Evolutionary conservation across 2,329 filamentous ascomycete species (phyloP).

Genomic region (Ceratocystis diversiconidia): DNA sequence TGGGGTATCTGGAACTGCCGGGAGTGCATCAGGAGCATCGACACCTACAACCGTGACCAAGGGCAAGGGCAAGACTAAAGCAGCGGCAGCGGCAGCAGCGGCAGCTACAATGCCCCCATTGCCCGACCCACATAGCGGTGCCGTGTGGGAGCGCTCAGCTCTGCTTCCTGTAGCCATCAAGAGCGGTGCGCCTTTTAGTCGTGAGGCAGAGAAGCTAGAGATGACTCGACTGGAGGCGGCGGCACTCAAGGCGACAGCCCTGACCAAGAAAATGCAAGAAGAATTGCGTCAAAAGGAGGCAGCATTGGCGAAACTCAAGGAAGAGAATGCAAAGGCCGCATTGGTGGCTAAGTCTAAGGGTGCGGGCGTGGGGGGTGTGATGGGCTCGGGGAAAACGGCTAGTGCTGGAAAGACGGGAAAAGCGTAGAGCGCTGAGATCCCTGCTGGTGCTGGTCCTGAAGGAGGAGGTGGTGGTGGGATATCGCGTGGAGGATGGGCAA

Average conservation of each 20-base stretch:
- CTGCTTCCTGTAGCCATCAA: constrained; percentile 57
- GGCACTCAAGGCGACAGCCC: constrained; percentile 46
- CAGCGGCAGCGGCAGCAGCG: constrained; percentile 22
- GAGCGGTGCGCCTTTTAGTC: constrained; percentile 58
- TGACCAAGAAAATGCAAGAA: constrained; percentile 43
- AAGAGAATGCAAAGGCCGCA: constrained; percentile 37
- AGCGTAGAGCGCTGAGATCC: constrained; percentile 11
- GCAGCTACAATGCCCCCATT: constrained; percentile 26
- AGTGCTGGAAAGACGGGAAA: constrained; percentile 1
- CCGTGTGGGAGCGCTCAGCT: constrained; percentile 52
- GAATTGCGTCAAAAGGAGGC: constrained; percentile 52
- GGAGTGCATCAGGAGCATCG: constrained; percentile 19
- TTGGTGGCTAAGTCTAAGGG: constrained; percentile 22
- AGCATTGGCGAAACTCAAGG: constrained; percentile 45
- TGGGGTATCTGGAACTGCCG: constrained; percentile 3
- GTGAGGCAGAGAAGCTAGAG: constrained; percentile 52
- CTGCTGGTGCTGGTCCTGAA: background rate
- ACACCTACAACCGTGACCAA: constrained; percentile 28
- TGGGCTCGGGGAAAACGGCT: background rate
- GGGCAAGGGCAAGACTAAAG: constrained; percentile 35
- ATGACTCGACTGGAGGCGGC: constrained; percentile 49
- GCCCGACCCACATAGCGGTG: constrained; percentile 30
- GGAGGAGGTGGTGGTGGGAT: background rate
- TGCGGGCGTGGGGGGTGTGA: constrained; percentile 14
- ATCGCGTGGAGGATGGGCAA: background rate